Percentiles rank a stretch among this genome's conserved stretches.
Evolutionary conservation across 2,329 filamentous ascomycete genomes (phyloP).

Genomic region (Pseudogymnoascus sp.): DNA sequence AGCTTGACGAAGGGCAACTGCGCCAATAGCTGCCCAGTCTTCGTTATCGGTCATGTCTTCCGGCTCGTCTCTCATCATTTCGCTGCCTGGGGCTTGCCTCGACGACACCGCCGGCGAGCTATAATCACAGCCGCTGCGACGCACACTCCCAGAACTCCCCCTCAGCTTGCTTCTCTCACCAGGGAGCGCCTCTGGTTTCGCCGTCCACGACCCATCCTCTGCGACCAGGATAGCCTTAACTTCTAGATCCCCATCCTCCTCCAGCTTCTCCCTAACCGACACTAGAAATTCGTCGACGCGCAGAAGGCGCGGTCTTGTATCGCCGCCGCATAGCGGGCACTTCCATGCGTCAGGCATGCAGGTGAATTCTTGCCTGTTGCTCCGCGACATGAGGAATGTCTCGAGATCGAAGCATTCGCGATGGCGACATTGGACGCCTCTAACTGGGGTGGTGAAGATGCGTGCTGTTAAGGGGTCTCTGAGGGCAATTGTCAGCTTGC

Average conservation of each 20-base stretch:
- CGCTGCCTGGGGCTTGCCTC: conserved; percentile 44
- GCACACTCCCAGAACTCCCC: conserved; percentile 14
- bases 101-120: conserved; percentile 12
- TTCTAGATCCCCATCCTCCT: conserved; percentile 38
- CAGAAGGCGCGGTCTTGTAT: conserved; percentile 68
- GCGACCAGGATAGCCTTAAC: conserved; percentile 57
- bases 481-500: conserved; percentile 54
- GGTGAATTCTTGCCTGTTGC: conserved; percentile 40
- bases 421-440: conserved; percentile 64
- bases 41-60: conserved; percentile 90
- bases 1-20: conserved; percentile 68
- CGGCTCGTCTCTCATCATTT: conserved; percentile 65
- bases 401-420: conserved; percentile 85
- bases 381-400: conserved; percentile 66
- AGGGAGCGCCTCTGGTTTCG: conserved; percentile 35
- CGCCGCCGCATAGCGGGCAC: conserved; percentile 74
- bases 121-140: conserved; percentile 14
- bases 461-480: conserved; percentile 58
- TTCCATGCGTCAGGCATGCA: conserved; percentile 66
- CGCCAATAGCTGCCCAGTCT: conserved; percentile 87
- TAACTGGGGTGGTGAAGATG: conserved; percentile 65
- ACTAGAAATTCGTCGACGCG: conserved; percentile 67
- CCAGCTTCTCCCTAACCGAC: conserved; percentile 51
- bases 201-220: conserved; percentile 58
- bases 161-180: conserved; percentile 17